Conservation (phyloP, 768 basidiomycete genomes). For the Mycena capillaripes region DNA sequence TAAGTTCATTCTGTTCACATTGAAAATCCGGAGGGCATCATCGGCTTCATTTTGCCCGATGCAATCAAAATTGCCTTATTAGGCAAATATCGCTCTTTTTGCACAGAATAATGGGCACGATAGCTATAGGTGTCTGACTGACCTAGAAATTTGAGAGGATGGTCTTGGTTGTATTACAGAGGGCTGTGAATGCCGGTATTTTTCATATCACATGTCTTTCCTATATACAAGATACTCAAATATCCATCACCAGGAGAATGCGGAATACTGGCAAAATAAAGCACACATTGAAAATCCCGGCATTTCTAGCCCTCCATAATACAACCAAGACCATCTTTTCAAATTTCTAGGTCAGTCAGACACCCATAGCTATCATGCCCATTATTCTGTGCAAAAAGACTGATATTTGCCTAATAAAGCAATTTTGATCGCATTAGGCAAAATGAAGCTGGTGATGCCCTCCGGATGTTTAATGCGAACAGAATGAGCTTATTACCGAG, state of each 20-base stretch:
- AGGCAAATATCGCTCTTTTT: slow-evolving; percentile 1
- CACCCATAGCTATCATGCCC: not conserved
- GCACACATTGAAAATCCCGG: not conserved
- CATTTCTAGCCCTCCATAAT: not conserved
- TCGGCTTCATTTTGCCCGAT: not conserved
- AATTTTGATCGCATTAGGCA: slow-evolving; percentile 3
- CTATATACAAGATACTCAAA: too few species aligned
- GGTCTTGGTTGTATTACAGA: not conserved
- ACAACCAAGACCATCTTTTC: not conserved
- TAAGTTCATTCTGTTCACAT: not conserved
- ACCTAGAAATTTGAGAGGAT: not conserved
- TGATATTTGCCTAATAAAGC: slow-evolving; percentile 9
- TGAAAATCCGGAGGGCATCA: slow-evolving; percentile 5
- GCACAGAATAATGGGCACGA: not conserved
- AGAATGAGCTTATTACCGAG: not conserved
- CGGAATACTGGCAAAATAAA: too few species aligned
- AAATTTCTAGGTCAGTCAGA: not conserved
- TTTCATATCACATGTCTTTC: too few species aligned
- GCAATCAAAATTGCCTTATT: slow-evolving; percentile 13
- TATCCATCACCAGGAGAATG: too few species aligned
- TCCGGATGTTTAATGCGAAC: not conserved
- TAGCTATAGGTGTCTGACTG: not conserved
- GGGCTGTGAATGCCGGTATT: not conserved
- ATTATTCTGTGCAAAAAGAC: not conserved
- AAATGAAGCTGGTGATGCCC: not conserved